Percentiles rank a stretch among this genome's conserved stretches.
Conservation (phyloP, 2,329 filamentous ascomycete species). For the Stachybotrys chartarum region DNA sequence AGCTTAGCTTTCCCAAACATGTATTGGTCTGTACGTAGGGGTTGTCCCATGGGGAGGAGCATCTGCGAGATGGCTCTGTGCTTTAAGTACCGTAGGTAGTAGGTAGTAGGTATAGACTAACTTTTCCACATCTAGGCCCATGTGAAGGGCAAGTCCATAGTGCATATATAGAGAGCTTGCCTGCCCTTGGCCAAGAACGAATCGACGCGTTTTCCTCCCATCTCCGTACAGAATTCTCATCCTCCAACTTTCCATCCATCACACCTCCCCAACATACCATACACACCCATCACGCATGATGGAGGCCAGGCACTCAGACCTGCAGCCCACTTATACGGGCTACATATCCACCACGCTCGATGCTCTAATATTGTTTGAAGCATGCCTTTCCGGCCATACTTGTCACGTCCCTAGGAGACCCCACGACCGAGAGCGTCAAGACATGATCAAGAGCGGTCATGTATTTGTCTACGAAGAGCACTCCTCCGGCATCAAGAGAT, state of each 20-base stretch:
- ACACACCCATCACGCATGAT: slow-evolving; percentile 11
- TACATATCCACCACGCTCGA: slow-evolving; percentile 65
- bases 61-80: too few relatives aligned
- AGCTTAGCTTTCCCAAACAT: not conserved
- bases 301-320: slow-evolving; percentile 5
- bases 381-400: slow-evolving; percentile 62
- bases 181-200: too few relatives aligned
- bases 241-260: too few relatives aligned
- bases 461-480: slow-evolving; percentile 92
- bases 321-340: slow-evolving; percentile 61
- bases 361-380: slow-evolving; percentile 74
- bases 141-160: too few relatives aligned
- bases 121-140: too few relatives aligned
- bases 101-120: too few relatives aligned
- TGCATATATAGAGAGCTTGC: too few relatives aligned
- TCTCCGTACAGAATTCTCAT: too few relatives aligned
- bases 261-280: too few relatives aligned
- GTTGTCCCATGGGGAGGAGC: too few relatives aligned
- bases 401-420: slow-evolving; percentile 76
- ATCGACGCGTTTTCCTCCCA: too few relatives aligned
- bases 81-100: too few relatives aligned
- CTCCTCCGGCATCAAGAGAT: slow-evolving; percentile 84
- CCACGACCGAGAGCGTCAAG: slow-evolving; percentile 72
- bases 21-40: not conserved
- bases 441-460: slow-evolving; percentile 75